Base-by-base conservation (phyloP, 441 rosid genomes). In the Erodium moschatum region DNA sequence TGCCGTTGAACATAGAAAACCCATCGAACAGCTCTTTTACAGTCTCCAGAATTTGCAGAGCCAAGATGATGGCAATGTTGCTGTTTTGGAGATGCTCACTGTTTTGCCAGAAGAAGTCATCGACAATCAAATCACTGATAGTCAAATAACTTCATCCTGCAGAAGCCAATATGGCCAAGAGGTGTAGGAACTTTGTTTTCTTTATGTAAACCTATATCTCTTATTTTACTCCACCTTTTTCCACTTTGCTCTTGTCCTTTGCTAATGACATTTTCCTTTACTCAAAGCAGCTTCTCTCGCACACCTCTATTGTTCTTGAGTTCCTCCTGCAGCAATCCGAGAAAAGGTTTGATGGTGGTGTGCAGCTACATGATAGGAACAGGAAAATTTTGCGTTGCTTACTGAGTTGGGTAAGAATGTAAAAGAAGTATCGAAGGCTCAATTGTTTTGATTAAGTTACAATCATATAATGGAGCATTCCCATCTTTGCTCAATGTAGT, bases 61-160 rank as follows among this genome's bases (percentile, higher is more conserved):
- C 70, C 89, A 87, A 71, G 89, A 85, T 68, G 86, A 86, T 79
- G 92, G 90, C 72, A 87, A 90, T 80, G 82, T 90, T 71, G 97
- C 92, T 66, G 87, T 93, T 73, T 81, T 92, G 33, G 97, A 90
- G 85, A 86, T 89, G 92, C 96, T 93, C 68, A 90, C 98, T 76
- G 92, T 93, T 29, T 89, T 93, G 20, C 98, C 96, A 40, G 98
- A 93, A 87, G 98, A 93, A 81, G 80, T 89, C 69, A 72, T 86
- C 74, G 98, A 90, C 72, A 73, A 82, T 71, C 92, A 85, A 76
- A 81, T 69, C 70, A 75, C 81, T 66, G 85, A 85, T 79, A 80
- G 73, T 80, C 84, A 68, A 77, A 81, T 79, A 75, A 82, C 81
- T 73, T 71, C 80, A 60, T 82, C 81, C 27, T 83, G 76, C 70